Evolutionary conservation across 2,329 filamentous ascomycete genomes (phyloP).

Genomic region (Xylariaceae sp.): DNA sequence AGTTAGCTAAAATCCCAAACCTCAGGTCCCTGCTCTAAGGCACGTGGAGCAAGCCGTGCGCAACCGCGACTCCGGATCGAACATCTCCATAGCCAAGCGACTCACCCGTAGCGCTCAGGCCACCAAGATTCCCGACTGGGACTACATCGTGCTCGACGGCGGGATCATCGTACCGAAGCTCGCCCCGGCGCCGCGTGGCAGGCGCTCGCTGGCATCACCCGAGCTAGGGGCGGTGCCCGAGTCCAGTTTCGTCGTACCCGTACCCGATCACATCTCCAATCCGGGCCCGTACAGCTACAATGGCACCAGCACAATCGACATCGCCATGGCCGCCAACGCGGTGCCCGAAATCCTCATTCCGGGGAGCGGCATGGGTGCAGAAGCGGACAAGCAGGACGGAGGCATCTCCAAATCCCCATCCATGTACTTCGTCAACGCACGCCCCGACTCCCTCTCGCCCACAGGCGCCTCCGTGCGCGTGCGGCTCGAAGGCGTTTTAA

Average conservation of each 20-base stretch:
- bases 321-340: not conserved
- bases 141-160: conserved; percentile 19
- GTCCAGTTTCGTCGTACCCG: too few relatives aligned
- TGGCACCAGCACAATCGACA: not conserved
- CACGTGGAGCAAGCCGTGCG: not conserved
- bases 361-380: not conserved
- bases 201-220: too few relatives aligned
- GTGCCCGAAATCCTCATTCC: not conserved
- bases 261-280: too few relatives aligned
- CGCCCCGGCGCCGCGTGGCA: conserved; percentile 13
- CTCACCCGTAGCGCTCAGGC: conserved; percentile 24
- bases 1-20: too few relatives aligned
- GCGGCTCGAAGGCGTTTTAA: conserved; percentile 17
- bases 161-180: conserved; percentile 23
- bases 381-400: not conserved
- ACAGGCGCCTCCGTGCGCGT: conserved; percentile 14
- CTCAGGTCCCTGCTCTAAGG: not conserved
- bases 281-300: not conserved
- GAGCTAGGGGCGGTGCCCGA: too few relatives aligned
- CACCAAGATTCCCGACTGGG: conserved; percentile 8
- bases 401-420: not conserved
- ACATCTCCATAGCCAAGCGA: conserved; percentile 18
- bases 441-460: not conserved
- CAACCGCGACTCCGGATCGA: not conserved
- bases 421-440: conserved; percentile 7